phyloP scores from a whole-genome alignment of 2,329 filamentous ascomycete genomes.

The Diaporthe velutina region DNA sequence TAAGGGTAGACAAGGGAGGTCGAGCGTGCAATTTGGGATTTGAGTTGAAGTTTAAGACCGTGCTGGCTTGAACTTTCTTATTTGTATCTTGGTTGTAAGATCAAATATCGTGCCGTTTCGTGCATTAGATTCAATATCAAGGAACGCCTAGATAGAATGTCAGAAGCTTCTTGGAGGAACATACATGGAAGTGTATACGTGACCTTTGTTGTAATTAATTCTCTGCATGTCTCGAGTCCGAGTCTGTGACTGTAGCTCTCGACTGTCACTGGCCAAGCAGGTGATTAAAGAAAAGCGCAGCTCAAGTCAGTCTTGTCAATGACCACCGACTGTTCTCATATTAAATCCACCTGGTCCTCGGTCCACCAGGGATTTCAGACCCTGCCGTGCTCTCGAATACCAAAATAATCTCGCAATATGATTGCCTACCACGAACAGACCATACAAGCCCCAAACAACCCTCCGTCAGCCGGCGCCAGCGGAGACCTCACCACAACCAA shows the following conservation, averaged over 20 bases:
- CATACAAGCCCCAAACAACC: neutral
- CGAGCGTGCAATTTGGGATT: neutral
- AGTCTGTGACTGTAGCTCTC: neutral
- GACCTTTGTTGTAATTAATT: no score
- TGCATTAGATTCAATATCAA: no score
- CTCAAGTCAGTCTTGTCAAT: neutral
- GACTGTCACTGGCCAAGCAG: neutral
- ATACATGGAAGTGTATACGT: no score
- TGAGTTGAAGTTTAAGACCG: neutral
- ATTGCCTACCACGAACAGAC: neutral
- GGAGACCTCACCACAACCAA: no score
- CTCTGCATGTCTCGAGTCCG: neutral
- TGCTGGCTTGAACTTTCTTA: neutral
- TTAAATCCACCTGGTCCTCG: neutral
- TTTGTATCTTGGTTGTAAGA: neutral
- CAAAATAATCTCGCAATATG: neutral
- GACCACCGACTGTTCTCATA: neutral
- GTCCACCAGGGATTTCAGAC: no score
- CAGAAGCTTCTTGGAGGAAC: neutral
- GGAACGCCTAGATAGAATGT: no score
- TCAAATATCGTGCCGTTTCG: neutral
- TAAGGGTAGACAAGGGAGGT: neutral
- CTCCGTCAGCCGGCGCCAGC: neutral
- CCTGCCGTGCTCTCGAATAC: fast-evolving
- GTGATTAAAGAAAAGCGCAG: neutral